Evolutionary conservation across 768 basidiomycete genomes (phyloP).

Genomic region (Rhizopogon vinicolor): DNA sequence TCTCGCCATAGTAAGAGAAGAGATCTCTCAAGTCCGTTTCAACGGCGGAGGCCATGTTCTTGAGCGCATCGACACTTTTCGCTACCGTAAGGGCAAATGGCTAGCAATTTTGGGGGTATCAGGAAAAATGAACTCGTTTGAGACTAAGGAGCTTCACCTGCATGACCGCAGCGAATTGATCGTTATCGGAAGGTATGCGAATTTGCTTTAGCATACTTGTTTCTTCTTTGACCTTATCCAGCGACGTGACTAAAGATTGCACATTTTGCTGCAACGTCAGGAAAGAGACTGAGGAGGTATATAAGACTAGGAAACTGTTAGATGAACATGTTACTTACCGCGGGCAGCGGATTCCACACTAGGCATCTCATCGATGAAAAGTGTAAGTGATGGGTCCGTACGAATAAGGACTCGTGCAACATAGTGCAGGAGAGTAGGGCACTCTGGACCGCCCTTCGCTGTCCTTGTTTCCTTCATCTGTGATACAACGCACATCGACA

Average conservation of each 20-base stretch:
- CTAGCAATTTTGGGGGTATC: conserved; percentile 18
- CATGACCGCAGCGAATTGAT: conserved; percentile 69
- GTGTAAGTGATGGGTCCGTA: conserved; percentile 57
- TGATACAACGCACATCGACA: neutral
- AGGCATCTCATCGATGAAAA: conserved; percentile 78
- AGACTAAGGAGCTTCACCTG: conserved; percentile 35
- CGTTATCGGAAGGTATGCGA: conserved; percentile 32
- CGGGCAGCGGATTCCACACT: conserved; percentile 81
- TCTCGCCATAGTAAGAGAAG: conserved; percentile 75
- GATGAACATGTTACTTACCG: conserved; percentile 34
- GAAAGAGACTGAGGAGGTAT: conserved; percentile 56
- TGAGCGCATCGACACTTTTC: conserved; percentile 59
- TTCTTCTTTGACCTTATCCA: conserved; percentile 55
- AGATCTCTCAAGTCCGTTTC: conserved; percentile 57
- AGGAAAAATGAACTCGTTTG: neutral
- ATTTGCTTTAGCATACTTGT: conserved; percentile 37
- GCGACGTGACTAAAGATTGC: conserved; percentile 50
- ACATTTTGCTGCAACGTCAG: conserved; percentile 59
- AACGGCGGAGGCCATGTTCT: conserved; percentile 52
- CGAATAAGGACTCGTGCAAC: conserved; percentile 71
- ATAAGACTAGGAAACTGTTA: neutral
- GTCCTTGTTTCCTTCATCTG: conserved; percentile 86
- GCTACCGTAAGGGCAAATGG: conserved; percentile 47
- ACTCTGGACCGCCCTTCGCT: conserved; percentile 57
- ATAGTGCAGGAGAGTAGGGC: conserved; percentile 90